Base-by-base conservation (phyloP, 2,329 filamentous ascomycete species). In the Sarocladium oryzae region DNA sequence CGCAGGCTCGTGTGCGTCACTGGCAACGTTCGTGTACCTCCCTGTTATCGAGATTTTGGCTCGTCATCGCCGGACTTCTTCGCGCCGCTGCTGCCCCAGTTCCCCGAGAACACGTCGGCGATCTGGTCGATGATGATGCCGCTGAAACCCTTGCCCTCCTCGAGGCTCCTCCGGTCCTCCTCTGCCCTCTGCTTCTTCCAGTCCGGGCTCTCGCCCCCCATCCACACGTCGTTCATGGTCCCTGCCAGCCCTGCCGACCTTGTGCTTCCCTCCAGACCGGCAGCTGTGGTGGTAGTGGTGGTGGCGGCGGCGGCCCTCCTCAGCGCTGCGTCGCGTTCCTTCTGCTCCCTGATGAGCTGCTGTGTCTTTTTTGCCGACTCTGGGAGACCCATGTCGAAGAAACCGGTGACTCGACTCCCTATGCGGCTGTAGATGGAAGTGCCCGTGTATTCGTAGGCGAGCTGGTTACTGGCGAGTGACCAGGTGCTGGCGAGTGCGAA, bases 41-140 rank as follows among this genome's bases (percentile, higher is more conserved):
- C 23, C 23, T 45, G 23, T 49, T 28, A 49, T 18, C 30, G 7
- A 6, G 45, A 49, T 28, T 49, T 49, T 5, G 45, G 26, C 40
- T 52, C 49, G 43, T 59, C 59, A 50, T 60, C 57, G n/a, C 58
- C 56, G 13, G n/a, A 18, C 52, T 60, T 64, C 54, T 62, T 61
- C 16, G 52, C 49, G 4, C 58, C 57, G 51, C 54, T 64, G 56
- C 59, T 64, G 56, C 59, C 61, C 63, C 58, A 69, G 50, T 67
- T 68, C 4, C 68, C 69, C 35, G 61, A 66, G 56, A 65, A 78
- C 11, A 79, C 79, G 55, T 83, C 78, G n/a, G 65, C 64, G 51
- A 82, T 67, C 63, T 82, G 78, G 8, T 79, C 76, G 54, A 74
- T 65, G 51, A 82, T 82, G 52, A 83, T 68, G 32, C 75, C 77